Evolutionary conservation across 768 basidiomycete species (phyloP), one percentile per base, ranked within the genome.

Genomic region (Lactarius evosmus): DNA sequence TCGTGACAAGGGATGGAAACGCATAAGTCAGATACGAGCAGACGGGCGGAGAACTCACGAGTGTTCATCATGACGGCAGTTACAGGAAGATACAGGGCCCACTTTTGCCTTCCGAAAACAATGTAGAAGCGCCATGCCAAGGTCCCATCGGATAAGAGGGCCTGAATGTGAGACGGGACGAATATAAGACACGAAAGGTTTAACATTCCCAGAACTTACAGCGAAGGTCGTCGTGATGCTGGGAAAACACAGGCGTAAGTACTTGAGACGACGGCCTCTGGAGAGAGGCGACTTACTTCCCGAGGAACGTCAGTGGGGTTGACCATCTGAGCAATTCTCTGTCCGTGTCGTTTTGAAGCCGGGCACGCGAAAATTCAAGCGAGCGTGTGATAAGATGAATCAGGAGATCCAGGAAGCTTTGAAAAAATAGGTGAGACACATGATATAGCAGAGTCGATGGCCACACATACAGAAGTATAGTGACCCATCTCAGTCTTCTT

Each of bases 51-150:
- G 29, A 29, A 63, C 62, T 54, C 34, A 72, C 71, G 19, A 16
- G 71, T 63, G 52, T 67, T 70, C 22, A 69, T 36, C 46, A 61
- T 3, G 12, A 70, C 64, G 22, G 65, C 63, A 16, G 38, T 29
- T 11, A 40, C 46, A 36, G 71, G 69, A n/a, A 67, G 16, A 51
- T 70, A 70, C 2, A 72, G 52, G 0, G 70, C 65, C 71, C 71
- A 72, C n/a, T 58, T 69, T 32, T 53, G 11, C 40, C 56, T 62
- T 4, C 57, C 56, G 59, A 56, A 72, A 19, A 72, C 55, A 34
- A 70, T 41, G 51, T 68, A 69, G 63, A 72, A 70, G 16, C 71
- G 67, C 68, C 69, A 72, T 7, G 62, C 71, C 8, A 72, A 50
- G 14, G 69, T 63, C 8, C 70, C 66, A 63, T 72, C 70, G 11